Base-by-base conservation (phyloP, 2,329 filamentous ascomycete genomes). In the Epichloe baconii region DNA sequence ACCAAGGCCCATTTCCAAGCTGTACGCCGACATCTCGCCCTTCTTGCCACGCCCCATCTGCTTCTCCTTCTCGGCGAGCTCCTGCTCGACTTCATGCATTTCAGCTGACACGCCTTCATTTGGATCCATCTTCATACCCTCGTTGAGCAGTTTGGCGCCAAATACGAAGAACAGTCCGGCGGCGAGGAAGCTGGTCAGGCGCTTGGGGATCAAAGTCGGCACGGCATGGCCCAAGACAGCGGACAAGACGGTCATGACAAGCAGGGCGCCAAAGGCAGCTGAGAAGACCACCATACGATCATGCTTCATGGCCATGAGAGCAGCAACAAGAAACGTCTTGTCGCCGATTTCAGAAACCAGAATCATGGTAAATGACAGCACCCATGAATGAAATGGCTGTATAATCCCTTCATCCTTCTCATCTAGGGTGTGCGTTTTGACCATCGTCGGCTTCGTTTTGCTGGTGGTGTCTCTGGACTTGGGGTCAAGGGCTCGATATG, bases 221-320 rank as follows among this genome's bases (percentile, higher is more conserved):
- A 97, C 87, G 0, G 90, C 87, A 63, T 98, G 93, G 19, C 93
- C 93, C 3, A 97, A 77, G 5, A 97, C 76, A 8, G 93, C 93
- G 1, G 93, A 97, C 15, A 98, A 78, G 10, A 97, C 78, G 0
- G 93, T 98, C 93, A 98, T 98, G 64, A 86, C 79, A 53, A 95
- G 80, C 44, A 98, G 76, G 10, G 93, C 94, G 49, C 84, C 82
- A 61, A 95, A 91, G n/a, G 93, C 93, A 7, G 93, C 89, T 2
- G 88, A 86, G 70, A 98, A 98, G 55, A 98, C 93, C 12, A 97
- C 78, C 56, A 95, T 73, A 49, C 93, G 85, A 55, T 93, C 86
- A 62, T 98, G 91, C 66, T 95, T 93, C 93, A 98, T 98, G 12
- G 93, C 93, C 93, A 98, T 98, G 17, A 98, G 79, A 7, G 90